These are phyloP conservation scores for Yamadazyma ubonensis DNA, from an alignment of 805 yeast genomes.

Conservation along the genomic window DNA sequence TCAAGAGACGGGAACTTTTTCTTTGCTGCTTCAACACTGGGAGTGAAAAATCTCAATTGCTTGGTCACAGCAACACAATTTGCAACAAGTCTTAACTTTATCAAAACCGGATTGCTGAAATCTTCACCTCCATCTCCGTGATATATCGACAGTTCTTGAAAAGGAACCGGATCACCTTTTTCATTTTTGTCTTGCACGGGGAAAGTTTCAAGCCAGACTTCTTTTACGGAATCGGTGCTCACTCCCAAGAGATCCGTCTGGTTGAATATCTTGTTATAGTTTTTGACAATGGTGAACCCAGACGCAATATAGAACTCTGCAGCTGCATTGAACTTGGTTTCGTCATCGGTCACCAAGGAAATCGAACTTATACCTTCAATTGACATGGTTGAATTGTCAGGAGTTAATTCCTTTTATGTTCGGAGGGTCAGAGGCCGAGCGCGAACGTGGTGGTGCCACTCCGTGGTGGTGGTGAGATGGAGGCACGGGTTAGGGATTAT, in stretches of 20 bases:
- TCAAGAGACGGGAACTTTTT: slow-evolving; percentile 17
- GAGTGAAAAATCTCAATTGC: slow-evolving; percentile 31
- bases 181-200: slow-evolving; percentile 45
- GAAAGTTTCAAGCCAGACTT: slow-evolving; percentile 71
- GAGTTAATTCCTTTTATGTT: not conserved
- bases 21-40: slow-evolving; percentile 25
- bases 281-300: slow-evolving; percentile 62
- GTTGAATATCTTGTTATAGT: slow-evolving; percentile 47
- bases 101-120: slow-evolving; percentile 27
- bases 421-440: slow-evolving; percentile 6
- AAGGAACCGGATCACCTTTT: slow-evolving; percentile 36
- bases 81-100: slow-evolving; percentile 36
- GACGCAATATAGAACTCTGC: slow-evolving; percentile 56
- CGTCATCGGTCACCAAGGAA: slow-evolving; percentile 58
- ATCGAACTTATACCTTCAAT: slow-evolving; percentile 49
- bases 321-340: slow-evolving; percentile 44
- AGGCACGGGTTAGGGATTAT: not conserved
- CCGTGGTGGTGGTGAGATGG: not conserved
- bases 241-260: slow-evolving; percentile 44
- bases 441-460: slow-evolving; percentile 1
- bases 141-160: slow-evolving; percentile 41
- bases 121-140: slow-evolving; percentile 35
- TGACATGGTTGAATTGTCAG: slow-evolving; percentile 1
- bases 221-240: slow-evolving; percentile 63
- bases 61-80: slow-evolving; percentile 14